These are phyloP conservation scores for Tricholoma saponaceum DNA, from an alignment of 768 basidiomycete species.

Conservation along the genomic window DNA sequence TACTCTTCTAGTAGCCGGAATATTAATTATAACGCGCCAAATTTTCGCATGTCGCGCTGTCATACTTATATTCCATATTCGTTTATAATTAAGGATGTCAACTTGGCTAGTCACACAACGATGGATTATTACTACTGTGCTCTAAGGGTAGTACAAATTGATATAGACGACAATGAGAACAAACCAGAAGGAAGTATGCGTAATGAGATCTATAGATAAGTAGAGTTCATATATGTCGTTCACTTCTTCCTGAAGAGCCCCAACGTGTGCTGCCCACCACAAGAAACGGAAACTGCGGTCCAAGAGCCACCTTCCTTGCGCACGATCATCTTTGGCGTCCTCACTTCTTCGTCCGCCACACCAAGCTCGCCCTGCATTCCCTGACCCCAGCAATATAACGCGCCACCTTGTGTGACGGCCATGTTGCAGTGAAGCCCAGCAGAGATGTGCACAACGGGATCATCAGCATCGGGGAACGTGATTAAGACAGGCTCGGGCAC, in stretches of 20 bases:
- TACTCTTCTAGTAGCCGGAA: background rate
- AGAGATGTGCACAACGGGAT: conserved; percentile 62
- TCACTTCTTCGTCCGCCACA: conserved; percentile 51
- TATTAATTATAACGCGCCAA: background rate
- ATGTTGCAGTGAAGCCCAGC: conserved; percentile 72
- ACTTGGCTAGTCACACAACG: too few species aligned
- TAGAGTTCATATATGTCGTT: background rate
- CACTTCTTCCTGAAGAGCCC: conserved; percentile 67
- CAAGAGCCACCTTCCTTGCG: conserved; percentile 69
- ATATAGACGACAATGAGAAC: background rate
- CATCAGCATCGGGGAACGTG: conserved; percentile 57
- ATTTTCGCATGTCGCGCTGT: background rate
- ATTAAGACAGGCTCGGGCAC: conserved; percentile 63
- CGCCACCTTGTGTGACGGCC: conserved; percentile 62
- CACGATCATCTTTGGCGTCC: conserved; percentile 64
- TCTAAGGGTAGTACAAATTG: background rate
- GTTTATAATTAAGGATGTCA: too few species aligned
- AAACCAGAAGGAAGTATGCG: background rate
- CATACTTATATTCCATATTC: too few species aligned
- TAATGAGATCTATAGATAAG: background rate
- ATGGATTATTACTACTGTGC: background rate
- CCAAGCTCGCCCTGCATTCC: conserved; percentile 78
- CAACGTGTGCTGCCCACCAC: conserved; percentile 77
- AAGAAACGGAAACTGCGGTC: conserved; percentile 61
- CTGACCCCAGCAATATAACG: conserved; percentile 74